phyloP scores from a whole-genome alignment of 2,329 filamentous ascomycete species.

The Fusarium buharicum region DNA sequence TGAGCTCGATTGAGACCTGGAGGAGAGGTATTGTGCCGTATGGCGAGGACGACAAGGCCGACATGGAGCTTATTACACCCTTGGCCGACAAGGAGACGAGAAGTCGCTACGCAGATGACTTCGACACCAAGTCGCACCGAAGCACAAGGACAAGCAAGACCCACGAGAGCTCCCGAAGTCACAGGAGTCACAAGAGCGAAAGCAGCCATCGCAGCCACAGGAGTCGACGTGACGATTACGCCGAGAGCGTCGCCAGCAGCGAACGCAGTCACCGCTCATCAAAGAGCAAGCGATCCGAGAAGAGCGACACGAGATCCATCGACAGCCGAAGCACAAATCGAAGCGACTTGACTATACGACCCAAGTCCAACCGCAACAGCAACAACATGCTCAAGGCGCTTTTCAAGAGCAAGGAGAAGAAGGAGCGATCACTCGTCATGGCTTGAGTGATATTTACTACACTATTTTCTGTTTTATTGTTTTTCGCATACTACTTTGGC shows the following conservation, averaged over 20 bases:
- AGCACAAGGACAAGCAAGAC: slow-evolving; percentile 49
- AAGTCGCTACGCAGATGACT: slow-evolving; percentile 50
- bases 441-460: slow-evolving; percentile 34
- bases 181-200: slow-evolving; percentile 46
- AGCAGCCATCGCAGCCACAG: slow-evolving; percentile 45
- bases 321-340: slow-evolving; percentile 50
- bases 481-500: slow-evolving; percentile 23
- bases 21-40: slow-evolving; percentile 64
- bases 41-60: slow-evolving; percentile 60
- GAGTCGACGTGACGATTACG: slow-evolving; percentile 37
- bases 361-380: slow-evolving; percentile 59
- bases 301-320: slow-evolving; percentile 49
- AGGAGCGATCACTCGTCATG: slow-evolving; percentile 49
- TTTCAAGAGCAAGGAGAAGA: slow-evolving; percentile 67
- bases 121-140: slow-evolving; percentile 53
- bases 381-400: slow-evolving; percentile 67
- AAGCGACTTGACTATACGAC: slow-evolving; percentile 54
- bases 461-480: slow-evolving; percentile 5
- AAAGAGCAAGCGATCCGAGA: slow-evolving; percentile 50
- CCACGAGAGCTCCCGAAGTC: slow-evolving; percentile 45
- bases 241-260: slow-evolving; percentile 54
- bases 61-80: slow-evolving; percentile 68
- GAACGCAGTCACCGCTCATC: slow-evolving; percentile 49
- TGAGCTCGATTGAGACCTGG: slow-evolving; percentile 69
- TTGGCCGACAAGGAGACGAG: slow-evolving; percentile 61